Evolutionary conservation across 139 green algal species (phyloP).

Genomic region (Nannochloris sp.): DNA sequence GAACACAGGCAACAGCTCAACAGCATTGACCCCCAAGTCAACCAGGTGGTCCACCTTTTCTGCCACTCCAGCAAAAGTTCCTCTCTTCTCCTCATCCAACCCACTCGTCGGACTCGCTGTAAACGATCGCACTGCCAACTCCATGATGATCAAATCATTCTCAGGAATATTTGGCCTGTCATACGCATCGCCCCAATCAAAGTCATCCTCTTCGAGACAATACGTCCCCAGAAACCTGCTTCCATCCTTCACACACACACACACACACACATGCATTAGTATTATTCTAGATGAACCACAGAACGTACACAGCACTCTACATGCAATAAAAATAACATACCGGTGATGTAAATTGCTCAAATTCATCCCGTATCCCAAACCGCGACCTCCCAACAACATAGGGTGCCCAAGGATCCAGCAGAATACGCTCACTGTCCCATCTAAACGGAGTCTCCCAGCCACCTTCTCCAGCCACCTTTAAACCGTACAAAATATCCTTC

Average conservation of each 20-base stretch:
- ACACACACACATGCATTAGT: neutral
- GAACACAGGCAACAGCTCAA: slow-evolving; percentile 90
- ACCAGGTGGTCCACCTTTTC: slow-evolving; percentile 72
- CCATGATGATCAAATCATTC: slow-evolving; percentile 75
- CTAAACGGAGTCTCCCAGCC: slow-evolving; percentile 69
- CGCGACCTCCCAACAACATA: slow-evolving; percentile 49
- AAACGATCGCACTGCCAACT: slow-evolving; percentile 74
- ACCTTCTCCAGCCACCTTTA: slow-evolving; percentile 54
- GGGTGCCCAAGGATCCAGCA: slow-evolving; percentile 82
- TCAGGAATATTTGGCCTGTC: slow-evolving; percentile 28
- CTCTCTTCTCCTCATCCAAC: slow-evolving; percentile 38
- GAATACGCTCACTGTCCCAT: slow-evolving; percentile 52
- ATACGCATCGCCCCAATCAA: slow-evolving; percentile 76
- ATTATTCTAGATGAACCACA: neutral
- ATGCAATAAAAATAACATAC: neutral
- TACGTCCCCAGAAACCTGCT: slow-evolving; percentile 73
- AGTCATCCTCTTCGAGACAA: slow-evolving; percentile 59
- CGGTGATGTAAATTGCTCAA: slow-evolving; percentile 60
- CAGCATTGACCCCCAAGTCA: slow-evolving; percentile 74
- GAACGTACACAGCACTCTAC: neutral
- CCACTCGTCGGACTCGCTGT: slow-evolving; percentile 52
- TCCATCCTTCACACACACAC: slow-evolving; percentile 24
- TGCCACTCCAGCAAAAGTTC: slow-evolving; percentile 65
- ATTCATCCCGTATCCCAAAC: slow-evolving; percentile 66
- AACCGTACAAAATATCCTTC: slow-evolving; percentile 63